phyloP scores from a whole-genome alignment of 1,284 basidiomycete genomes.

The Chalciporus sp. region DNA sequence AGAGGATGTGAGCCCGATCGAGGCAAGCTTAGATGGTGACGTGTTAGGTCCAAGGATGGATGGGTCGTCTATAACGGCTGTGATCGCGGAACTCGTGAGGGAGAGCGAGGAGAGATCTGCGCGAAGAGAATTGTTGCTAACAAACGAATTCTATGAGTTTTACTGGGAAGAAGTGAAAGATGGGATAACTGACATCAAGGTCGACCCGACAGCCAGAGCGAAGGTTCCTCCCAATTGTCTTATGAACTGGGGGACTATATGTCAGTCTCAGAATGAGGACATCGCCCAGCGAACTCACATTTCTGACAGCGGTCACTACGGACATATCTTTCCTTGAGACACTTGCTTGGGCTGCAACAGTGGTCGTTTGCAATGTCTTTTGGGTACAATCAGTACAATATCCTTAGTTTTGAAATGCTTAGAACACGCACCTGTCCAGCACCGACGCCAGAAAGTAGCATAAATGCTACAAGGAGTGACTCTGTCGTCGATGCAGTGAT shows the following conservation, averaged over 20 bases:
- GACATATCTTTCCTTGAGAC: constrained; percentile 69
- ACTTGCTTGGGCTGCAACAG: constrained; percentile 71
- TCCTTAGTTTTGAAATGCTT: not conserved
- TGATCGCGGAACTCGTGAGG: constrained; percentile 40
- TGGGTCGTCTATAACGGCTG: constrained; percentile 51
- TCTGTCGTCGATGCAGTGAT: constrained; percentile 51
- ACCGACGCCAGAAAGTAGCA: constrained; percentile 69
- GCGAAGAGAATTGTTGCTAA: constrained; percentile 58
- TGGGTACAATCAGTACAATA: constrained; percentile 4
- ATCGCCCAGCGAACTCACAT: constrained; percentile 42
- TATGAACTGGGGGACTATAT: constrained; percentile 48
- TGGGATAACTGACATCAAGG: constrained; percentile 47
- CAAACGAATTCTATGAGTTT: not conserved
- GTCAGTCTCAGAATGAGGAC: constrained; percentile 1
- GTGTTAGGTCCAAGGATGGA: constrained; percentile 42
- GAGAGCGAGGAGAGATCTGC: constrained; percentile 41
- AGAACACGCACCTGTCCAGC: constrained; percentile 55
- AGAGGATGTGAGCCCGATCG: constrained; percentile 38
- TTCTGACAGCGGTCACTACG: constrained; percentile 70
- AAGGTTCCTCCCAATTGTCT: constrained; percentile 66
- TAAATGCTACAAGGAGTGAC: constrained; percentile 62
- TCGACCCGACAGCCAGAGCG: constrained; percentile 60
- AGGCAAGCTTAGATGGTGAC: constrained; percentile 30
- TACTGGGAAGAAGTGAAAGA: not conserved
- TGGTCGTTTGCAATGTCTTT: constrained; percentile 65